Evolutionary conservation across 1,139 yeast species (phyloP), one percentile per base, ranked within the genome.

Genomic region (Saccharomyces hybrid): DNA sequence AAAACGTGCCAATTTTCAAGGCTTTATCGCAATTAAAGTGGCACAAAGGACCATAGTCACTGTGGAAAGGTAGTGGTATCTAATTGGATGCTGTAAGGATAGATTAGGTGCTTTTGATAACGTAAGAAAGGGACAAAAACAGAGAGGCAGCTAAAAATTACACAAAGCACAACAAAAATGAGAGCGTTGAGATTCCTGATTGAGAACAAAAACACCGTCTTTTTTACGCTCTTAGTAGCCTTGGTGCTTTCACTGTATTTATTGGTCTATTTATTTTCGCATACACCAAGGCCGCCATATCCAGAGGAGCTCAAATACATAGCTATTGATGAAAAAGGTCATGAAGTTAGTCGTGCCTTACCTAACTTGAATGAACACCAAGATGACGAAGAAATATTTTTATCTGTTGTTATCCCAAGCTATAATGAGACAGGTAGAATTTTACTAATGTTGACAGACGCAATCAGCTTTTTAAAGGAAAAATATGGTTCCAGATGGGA

Each of bases 401-500:
- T 91, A 50, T 83, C 95, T 42, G 84, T 93, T 31, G 89, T 95
- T 13, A 80, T 93, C 16, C 99, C 99, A 8, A 90, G 97, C 67
- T 93, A 80, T 68, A 93, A 93, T 68, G 99, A 93, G 71, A 83
- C 86, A 1, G 70, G 76, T 25, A 77, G 99, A 55, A 77, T 93
- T 56, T 81, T 82, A 31, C 69, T 73, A 50, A 88, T 93, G 95
- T 75, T 93, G 55, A 84, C 81, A 54, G 98, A 93, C 58, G 80
- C 95, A 2, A 77, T 88, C 46, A 79, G 71, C 9, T 81, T 78
- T 61, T 75, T 95, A 58, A 69, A 77, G 38, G 48, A 58, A 3
- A 65, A 67, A 29, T 49, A 62, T 34, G 52, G 60, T 5, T 59
- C 67, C 25, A 58, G 63, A 34, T 91, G 84, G 80, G 99, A 93